Base-by-base conservation (phyloP, 306 rosid genomes). In the Sphenostylis stenocarpa region DNA sequence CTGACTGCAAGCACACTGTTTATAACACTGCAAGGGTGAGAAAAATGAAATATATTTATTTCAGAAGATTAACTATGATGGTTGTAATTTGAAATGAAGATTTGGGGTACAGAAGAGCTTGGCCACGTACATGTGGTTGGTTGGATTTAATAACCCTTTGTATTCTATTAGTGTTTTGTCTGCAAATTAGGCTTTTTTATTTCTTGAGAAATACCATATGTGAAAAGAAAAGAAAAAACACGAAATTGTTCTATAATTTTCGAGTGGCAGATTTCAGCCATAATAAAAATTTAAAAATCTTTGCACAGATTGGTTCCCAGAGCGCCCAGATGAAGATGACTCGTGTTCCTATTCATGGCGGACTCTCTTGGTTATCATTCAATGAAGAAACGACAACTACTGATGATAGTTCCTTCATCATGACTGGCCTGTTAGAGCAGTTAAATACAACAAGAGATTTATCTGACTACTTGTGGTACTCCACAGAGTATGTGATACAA, bases 21-120 rank as follows among this genome's bases (percentile, higher is more conserved):
- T 96, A 92, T 79, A 96, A 96, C 86, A 92, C 98, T 33, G 99
- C 99, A 76, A 89, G 99, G 97, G 99, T 92, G 88, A 89, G 96
- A 7, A 53, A 83, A 33, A 31, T 2, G 14, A 14, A 60, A 29
- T 14, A 33, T 34, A 21, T 77, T 71, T 16, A 36, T 77, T 68
- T 61, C 72, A 8, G 7, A 43, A 10, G 71, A 24, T 24, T 38
- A 72, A 57, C 26, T 43, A 21, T 9, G 20, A 47, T n/a, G 8
- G 21, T 15, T 75, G n/a, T 71, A 71, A 36, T 24, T 64, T 73
- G 20, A 49, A 55, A 73, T 55, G 67, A 67, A 80, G 55, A 65
- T 73, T 31, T 75, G 12, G 43, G 36, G 15, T 48, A 20, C 45
- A 33, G 31, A 76, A 52, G 20, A 23, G 8, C 28, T 72, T 7